Evolutionary conservation across 1,284 basidiomycete species (phyloP).

Genomic region (Cerrena zonata): DNA sequence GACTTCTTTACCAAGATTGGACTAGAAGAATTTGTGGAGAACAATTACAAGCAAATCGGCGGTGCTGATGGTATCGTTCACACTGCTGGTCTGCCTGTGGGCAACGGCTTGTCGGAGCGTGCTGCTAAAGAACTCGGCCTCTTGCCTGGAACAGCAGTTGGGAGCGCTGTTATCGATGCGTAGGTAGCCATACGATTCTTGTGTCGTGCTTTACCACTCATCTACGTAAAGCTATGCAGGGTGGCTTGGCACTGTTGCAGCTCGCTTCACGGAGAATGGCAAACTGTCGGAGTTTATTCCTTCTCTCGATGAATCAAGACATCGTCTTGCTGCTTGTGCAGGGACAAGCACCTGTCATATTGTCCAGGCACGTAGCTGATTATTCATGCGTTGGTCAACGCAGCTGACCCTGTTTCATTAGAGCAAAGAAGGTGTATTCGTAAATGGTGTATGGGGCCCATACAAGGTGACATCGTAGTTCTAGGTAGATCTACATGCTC

Average conservation of each 20-base stretch:
- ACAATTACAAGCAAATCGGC: conserved; percentile 76
- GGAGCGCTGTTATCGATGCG: conserved; percentile 93
- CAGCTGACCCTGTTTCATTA: conserved; percentile 28
- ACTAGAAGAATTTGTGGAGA: conserved; percentile 59
- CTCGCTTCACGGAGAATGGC: conserved; percentile 59
- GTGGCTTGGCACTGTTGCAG: conserved; percentile 96
- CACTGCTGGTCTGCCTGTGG: conserved; percentile 90
- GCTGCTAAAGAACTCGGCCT: conserved; percentile 86
- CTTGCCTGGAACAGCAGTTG: conserved; percentile 84
- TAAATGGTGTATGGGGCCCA: conserved; percentile 93
- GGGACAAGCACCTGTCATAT: conserved; percentile 96
- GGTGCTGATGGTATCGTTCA: conserved; percentile 63
- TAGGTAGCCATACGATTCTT: conserved; percentile 33
- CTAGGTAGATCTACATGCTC: too few species aligned
- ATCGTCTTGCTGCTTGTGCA: conserved; percentile 87
- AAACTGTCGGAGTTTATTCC: conserved; percentile 46
- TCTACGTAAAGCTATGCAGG: conserved; percentile 74
- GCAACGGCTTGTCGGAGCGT: conserved; percentile 70
- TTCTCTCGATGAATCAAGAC: conserved; percentile 67
- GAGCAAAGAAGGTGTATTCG: conserved; percentile 79
- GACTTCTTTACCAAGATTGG: conserved; percentile 85
- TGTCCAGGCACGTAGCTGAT: conserved; percentile 55
- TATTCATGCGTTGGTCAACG: not conserved
- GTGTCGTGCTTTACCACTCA: not conserved
- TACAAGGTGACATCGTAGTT: conserved; percentile 84